phyloP scores from a whole-genome alignment of 1,284 basidiomycete species.

The Boletellus dicymbophilus region DNA sequence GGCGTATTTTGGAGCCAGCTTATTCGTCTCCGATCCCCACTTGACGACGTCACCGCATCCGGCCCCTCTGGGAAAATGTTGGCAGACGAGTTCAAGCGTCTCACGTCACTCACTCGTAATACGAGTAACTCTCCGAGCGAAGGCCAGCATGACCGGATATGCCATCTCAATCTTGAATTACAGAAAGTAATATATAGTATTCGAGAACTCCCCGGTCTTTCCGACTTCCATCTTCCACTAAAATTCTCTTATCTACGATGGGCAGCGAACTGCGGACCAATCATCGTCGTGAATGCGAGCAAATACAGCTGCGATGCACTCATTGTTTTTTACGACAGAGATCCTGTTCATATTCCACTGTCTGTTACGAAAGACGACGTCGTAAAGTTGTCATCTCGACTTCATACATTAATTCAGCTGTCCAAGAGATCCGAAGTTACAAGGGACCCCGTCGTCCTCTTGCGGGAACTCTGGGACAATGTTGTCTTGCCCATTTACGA shows the following conservation, averaged over 20 bases:
- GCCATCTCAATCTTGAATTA: background rate
- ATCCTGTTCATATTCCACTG: slow-evolving; percentile 14
- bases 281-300: slow-evolving; percentile 23
- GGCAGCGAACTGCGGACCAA: slow-evolving; percentile 30
- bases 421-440: background rate
- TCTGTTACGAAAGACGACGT: background rate
- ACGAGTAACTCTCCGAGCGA: background rate
- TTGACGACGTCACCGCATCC: background rate
- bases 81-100: background rate
- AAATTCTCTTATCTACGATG: background rate
- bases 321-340: slow-evolving; percentile 12
- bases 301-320: slow-evolving; percentile 11
- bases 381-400: background rate
- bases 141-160: background rate
- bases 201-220: background rate
- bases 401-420: background rate
- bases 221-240: background rate
- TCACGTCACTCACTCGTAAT: background rate
- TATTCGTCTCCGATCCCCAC: background rate
- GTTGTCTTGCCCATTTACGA: slow-evolving; percentile 26
- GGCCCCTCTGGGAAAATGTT: background rate
- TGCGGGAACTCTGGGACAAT: slow-evolving; percentile 28
- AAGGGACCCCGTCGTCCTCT: slow-evolving; percentile 1
- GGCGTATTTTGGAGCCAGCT: background rate
- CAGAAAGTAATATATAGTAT: background rate